Percentiles rank a stretch among this genome's conserved stretches.
phyloP scores from a whole-genome alignment of 768 basidiomycete species.

The Lyophyllum shimeji region DNA sequence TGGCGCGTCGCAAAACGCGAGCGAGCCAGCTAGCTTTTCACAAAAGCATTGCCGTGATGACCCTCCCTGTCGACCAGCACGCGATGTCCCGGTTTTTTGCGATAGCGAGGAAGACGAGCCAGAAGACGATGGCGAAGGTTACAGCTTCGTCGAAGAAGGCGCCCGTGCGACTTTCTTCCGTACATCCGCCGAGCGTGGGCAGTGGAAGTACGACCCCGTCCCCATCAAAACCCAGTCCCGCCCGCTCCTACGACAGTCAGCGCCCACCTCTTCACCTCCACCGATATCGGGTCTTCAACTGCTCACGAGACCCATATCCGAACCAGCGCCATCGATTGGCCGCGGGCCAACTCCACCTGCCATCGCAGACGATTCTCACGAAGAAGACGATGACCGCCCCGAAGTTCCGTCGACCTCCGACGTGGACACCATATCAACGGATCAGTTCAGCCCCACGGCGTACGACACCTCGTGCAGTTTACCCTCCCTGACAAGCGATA shows the following conservation, averaged over 20 bases:
- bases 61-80: constrained; percentile 23
- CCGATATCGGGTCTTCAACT: constrained; percentile 25
- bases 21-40: constrained; percentile 23
- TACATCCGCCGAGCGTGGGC: constrained; percentile 58
- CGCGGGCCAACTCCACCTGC: constrained; percentile 3
- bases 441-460: constrained; percentile 6
- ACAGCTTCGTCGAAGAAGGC: constrained; percentile 26
- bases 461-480: constrained; percentile 12
- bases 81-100: constrained; percentile 25
- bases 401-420: constrained; percentile 18
- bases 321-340: constrained; percentile 21
- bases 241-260: constrained; percentile 30
- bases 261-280: constrained; percentile 30
- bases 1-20: constrained; percentile 32
- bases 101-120: constrained; percentile 37
- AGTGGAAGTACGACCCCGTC: constrained; percentile 54
- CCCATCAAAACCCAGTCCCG: constrained; percentile 25
- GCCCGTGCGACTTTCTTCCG: constrained; percentile 52
- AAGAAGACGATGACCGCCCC: constrained; percentile 10
- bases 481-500: constrained; percentile 31
- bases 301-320: constrained; percentile 34
- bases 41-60: constrained; percentile 25
- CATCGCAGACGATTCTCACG: not conserved
- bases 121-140: constrained; percentile 23
- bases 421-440: constrained; percentile 3